A percentile compares a stretch with the other conserved stretches of the same genome.
phyloP scores from a whole-genome alignment of 202 grass and related monocot genomes.

The Zoysia matrella region DNA sequence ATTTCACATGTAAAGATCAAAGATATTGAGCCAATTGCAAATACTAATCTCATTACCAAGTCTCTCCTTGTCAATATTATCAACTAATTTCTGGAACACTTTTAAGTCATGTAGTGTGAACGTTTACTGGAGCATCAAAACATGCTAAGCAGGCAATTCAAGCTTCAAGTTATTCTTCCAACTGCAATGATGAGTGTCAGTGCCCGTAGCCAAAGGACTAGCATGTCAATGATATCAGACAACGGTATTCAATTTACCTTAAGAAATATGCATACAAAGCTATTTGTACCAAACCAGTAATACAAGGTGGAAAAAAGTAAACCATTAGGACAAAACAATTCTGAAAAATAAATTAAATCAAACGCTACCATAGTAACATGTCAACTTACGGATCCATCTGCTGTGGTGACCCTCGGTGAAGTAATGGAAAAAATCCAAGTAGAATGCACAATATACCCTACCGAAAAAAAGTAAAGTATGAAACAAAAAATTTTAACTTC shows the following conservation, averaged over 20 bases:
- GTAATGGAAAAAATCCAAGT: conserved; percentile 89
- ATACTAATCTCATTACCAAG: conserved; percentile 34
- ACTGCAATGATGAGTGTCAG: conserved; percentile 44
- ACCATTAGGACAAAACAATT: conserved; percentile 8
- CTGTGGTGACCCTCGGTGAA: conserved; percentile 73
- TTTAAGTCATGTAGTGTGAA: conserved; percentile 9
- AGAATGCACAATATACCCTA: conserved; percentile 92
- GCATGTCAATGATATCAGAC: neutral
- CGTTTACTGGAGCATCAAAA: neutral
- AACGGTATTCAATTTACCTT: conserved; percentile 54
- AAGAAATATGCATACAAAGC: conserved; percentile 90
- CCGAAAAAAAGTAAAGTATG: neutral
- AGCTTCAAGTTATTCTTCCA: conserved; percentile 99
- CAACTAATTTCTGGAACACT: conserved; percentile 35
- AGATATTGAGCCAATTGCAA: conserved; percentile 20
- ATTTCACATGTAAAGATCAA: conserved; percentile 30
- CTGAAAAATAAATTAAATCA: neutral
- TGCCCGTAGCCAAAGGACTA: neutral
- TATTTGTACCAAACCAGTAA: conserved; percentile 89
- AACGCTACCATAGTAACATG: neutral
- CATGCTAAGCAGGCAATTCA: conserved; percentile 80
- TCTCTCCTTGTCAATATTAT: conserved; percentile 34
- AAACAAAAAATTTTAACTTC: neutral
- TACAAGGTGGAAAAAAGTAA: conserved; percentile 69
- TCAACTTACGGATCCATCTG: conserved; percentile 79